A percentile compares a stretch with the other conserved stretches of the same genome.
Evolutionary conservation across 306 rosid species (phyloP).

Genomic region (Ormosia semicastrata): DNA sequence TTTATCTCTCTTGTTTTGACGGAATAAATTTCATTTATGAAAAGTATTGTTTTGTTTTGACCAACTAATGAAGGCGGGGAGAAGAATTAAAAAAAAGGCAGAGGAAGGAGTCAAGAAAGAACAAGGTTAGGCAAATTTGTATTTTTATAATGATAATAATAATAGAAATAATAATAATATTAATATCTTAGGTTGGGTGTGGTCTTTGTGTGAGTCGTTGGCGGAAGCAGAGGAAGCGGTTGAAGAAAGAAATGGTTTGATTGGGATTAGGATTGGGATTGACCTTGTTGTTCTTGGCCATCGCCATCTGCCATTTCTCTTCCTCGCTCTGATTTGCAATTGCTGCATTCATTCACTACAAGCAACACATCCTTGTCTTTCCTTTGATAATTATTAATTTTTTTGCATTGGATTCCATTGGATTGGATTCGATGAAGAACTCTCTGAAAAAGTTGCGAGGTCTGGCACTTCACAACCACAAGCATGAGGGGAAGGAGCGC

Average conservation of each 20-base stretch:
- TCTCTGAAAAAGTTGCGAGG: slow-evolving; percentile 82
- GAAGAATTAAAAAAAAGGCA: too few relatives aligned
- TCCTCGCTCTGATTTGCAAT: too few relatives aligned
- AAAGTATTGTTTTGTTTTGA: not conserved
- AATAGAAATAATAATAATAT: too few relatives aligned
- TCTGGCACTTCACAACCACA: slow-evolving; percentile 67
- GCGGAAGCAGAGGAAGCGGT: slow-evolving; percentile 40
- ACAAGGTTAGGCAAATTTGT: not conserved
- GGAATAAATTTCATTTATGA: not conserved
- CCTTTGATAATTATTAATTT: too few relatives aligned
- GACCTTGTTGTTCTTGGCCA: not conserved
- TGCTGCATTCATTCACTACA: too few relatives aligned
- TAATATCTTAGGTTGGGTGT: not conserved
- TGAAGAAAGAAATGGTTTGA: slow-evolving; percentile 14
- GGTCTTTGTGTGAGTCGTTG: not conserved
- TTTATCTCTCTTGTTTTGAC: not conserved
- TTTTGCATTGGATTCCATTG: too few relatives aligned
- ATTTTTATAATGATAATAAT: too few relatives aligned
- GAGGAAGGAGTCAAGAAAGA: not conserved
- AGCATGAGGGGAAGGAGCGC: slow-evolving; percentile 50
- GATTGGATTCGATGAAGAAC: slow-evolving; percentile 51
- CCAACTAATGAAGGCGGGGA: not conserved
- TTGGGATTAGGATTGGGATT: not conserved
- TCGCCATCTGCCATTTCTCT: not conserved
- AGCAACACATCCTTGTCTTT: too few relatives aligned